Percentiles rank a stretch among this genome's conserved stretches.
These are phyloP conservation scores for Acacia confusa DNA, from an alignment of 306 rosid genomes.

Conservation along the genomic window DNA sequence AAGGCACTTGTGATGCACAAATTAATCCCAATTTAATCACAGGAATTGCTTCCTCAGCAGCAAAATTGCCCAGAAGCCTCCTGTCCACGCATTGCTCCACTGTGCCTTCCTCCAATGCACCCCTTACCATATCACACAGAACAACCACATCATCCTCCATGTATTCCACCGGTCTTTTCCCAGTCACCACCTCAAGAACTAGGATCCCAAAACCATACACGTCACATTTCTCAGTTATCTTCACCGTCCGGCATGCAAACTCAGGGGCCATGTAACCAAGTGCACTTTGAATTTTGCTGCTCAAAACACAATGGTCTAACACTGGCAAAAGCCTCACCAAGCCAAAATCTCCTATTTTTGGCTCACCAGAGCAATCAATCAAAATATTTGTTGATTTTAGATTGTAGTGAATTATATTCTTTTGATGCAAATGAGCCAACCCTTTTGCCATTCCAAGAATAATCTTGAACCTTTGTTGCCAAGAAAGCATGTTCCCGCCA, in stretches of 20 bases:
- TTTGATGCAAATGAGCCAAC: constrained; percentile 76
- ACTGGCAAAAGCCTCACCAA: constrained; percentile 78
- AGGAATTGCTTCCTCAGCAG: constrained; percentile 85
- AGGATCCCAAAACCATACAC: constrained; percentile 80
- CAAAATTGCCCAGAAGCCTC: constrained; percentile 58
- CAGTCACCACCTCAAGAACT: constrained; percentile 80
- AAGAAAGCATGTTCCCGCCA: constrained; percentile 48
- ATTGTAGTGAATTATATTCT: constrained; percentile 76
- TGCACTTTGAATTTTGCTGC: constrained; percentile 93
- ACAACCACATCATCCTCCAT: constrained; percentile 94
- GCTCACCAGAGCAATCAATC: constrained; percentile 60
- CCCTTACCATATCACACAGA: constrained; percentile 83
- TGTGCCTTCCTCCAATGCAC: constrained; percentile 70
- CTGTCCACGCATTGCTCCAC: constrained; percentile 76
- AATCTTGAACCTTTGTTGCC: constrained; percentile 79
- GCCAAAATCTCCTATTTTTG: constrained; percentile 83
- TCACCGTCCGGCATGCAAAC: constrained; percentile 83
- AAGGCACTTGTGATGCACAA: constrained; percentile 94
- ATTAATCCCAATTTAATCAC: constrained; percentile 78
- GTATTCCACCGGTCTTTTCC: constrained; percentile 85
- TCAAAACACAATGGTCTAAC: constrained; percentile 78
- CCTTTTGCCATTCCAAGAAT: constrained; percentile 95
- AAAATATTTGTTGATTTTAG: constrained; percentile 79
- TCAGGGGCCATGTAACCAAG: constrained; percentile 98
- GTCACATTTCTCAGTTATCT: constrained; percentile 88